Evolutionary conservation across 2,329 filamentous ascomycete genomes (phyloP).

Genomic region (Chalara sp.): DNA sequence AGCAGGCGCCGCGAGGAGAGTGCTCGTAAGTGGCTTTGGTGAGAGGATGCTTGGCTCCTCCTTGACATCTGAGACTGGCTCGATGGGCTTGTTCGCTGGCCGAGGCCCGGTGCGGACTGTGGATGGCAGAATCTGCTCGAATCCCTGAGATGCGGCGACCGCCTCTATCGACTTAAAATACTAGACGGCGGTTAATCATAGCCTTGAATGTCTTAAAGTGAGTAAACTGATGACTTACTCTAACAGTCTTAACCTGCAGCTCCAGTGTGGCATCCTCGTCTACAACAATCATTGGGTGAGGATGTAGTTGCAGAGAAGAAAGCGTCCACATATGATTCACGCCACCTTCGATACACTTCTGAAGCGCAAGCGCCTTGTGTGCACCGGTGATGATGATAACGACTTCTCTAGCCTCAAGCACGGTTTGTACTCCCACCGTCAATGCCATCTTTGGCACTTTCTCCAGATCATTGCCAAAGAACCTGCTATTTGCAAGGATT

Average conservation of each 20-base stretch:
- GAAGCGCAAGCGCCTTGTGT: conserved; percentile 73
- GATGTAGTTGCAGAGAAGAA: conserved; percentile 73
- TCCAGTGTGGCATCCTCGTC: conserved; percentile 75
- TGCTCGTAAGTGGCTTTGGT: conserved; percentile 48
- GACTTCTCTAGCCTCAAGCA: conserved; percentile 74
- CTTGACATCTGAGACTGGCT: conserved; percentile 15
- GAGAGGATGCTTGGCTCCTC: conserved; percentile 38
- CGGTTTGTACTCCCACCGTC: conserved; percentile 79
- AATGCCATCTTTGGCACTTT: conserved; percentile 76
- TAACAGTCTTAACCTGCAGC: conserved; percentile 67
- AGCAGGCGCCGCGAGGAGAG: conserved; percentile 47
- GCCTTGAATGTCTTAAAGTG: conserved; percentile 8
- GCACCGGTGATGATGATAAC: conserved; percentile 77
- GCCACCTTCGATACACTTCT: conserved; percentile 73
- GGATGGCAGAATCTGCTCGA: conserved; percentile 51
- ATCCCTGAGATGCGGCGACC: conserved; percentile 49
- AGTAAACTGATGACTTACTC: conserved; percentile 32
- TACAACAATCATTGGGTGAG: conserved; percentile 74
- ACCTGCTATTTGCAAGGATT: conserved; percentile 76
- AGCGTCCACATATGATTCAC: conserved; percentile 91
- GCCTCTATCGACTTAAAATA: conserved; percentile 69
- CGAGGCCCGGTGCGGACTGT: conserved; percentile 46
- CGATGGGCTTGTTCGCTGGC: conserved; percentile 12
- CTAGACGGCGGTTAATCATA: conserved; percentile 25
- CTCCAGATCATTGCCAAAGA: conserved; percentile 69